Percentiles rank a stretch among this genome's conserved stretches.
Conservation (phyloP, 805 yeast species). For the Crinitomyces ghanaensis region DNA sequence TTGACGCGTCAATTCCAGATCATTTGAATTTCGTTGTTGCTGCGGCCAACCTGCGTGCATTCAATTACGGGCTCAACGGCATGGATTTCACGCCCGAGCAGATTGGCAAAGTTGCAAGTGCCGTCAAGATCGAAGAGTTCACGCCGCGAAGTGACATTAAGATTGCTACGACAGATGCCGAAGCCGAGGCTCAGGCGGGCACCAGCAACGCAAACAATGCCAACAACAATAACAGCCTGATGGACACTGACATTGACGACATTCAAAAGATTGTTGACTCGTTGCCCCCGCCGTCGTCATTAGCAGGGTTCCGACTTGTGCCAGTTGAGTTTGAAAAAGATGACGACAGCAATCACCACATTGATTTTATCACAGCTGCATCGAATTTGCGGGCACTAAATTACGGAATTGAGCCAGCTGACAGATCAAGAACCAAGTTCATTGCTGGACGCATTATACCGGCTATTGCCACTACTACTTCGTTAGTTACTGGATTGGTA, state of each 20-base stretch:
- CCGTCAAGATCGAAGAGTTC: slow-evolving; percentile 48
- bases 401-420: slow-evolving; percentile 81
- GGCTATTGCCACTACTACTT: slow-evolving; percentile 99
- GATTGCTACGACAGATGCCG: slow-evolving; percentile 81
- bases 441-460: slow-evolving; percentile 98
- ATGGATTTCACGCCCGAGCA: slow-evolving; percentile 30
- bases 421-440: slow-evolving; percentile 81
- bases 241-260: slow-evolving; percentile 49
- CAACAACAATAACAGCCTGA: no score
- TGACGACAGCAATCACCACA: slow-evolving; percentile 93
- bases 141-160: slow-evolving; percentile 62
- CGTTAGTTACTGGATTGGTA: slow-evolving; percentile 89
- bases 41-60: slow-evolving; percentile 87
- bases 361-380: slow-evolving; percentile 90
- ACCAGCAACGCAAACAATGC: no score
- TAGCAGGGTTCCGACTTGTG: slow-evolving; percentile 75
- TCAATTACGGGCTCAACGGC: slow-evolving; percentile 79
- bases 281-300: slow-evolving; percentile 77
- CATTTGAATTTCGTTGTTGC: slow-evolving; percentile 78
- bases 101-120: slow-evolving; percentile 44
- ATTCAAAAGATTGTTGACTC: slow-evolving; percentile 58
- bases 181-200: slow-evolving; percentile 47
- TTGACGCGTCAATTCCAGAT: slow-evolving; percentile 63
- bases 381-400: slow-evolving; percentile 93
- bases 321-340: slow-evolving; percentile 98